Evolutionary conservation across 495 filamentous ascomycete genomes (phyloP), one percentile per base, ranked within the genome.

Genomic region (Peziza echinospora): DNA sequence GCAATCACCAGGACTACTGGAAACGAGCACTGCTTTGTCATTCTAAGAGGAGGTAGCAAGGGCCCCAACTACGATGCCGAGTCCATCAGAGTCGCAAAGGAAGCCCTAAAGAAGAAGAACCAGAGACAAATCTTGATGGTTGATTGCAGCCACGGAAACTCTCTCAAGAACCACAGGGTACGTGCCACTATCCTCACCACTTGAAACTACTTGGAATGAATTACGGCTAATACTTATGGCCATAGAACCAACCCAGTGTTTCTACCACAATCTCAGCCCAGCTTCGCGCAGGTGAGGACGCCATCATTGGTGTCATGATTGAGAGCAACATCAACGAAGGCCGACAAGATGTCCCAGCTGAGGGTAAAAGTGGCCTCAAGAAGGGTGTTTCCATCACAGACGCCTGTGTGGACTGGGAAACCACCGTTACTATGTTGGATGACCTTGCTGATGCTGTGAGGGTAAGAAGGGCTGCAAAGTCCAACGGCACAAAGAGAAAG

Each of bases 311-410:
- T 52, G 79, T 96, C 51, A 97, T 97, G 89, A 92, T 97, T 55
- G 89, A 97, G 67, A 91, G 82, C 55, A 89, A 96, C 64, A 84
- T 97, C 71, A 73, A 84, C 60, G 89, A 93, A 66, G 89, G 89
- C 57, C 71, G 80, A 68, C 89, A 97, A 64, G 93, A 93, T 64
- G 82, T 93, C 8, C 84, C 89, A 2, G 56, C 76, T 16, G 26
- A 23, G 5, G 87, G 87, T 19, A 80, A 78, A 8, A 62, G 72
- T 0, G 80, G 64, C 24, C 67, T 97, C 30, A 81, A 83, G 67
- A 84, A 83, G 67, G 89, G 89, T 56, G 84, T 97, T 53, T 84
- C 78, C 63, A 96, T 97, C 63, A 97, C 89, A 1, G 89, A 97
- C 62, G 89, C 91, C 40, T 97, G 89, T 65, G 92, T 97, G 55